Percentiles rank a stretch among this genome's conserved stretches.
Evolutionary conservation across 1,284 basidiomycete genomes (phyloP).

Genomic region (Cryptococcus deneoformans): DNA sequence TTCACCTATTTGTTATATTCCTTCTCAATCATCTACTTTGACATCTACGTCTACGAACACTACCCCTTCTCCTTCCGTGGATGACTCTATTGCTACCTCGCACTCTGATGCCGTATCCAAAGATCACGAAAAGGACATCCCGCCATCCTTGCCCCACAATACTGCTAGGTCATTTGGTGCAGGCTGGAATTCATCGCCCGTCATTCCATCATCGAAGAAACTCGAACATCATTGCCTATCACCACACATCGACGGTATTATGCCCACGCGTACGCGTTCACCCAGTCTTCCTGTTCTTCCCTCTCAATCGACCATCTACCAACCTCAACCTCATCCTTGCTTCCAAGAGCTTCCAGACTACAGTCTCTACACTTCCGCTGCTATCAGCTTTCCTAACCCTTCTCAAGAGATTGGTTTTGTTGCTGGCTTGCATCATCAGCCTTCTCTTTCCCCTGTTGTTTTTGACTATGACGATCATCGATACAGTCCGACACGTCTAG

Average conservation of each 20-base stretch:
- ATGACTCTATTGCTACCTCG: background rate
- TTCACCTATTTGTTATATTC: background rate
- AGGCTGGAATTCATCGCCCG: slow-evolving; percentile 14
- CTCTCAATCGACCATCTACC: background rate
- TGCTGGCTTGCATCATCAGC: background rate
- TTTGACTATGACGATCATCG: too few species aligned
- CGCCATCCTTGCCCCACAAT: background rate
- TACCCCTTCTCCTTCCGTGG: background rate
- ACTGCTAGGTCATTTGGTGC: slow-evolving; percentile 14
- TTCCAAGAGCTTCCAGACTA: slow-evolving; percentile 2
- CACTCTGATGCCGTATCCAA: background rate
- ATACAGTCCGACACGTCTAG: too few species aligned
- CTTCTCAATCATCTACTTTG: background rate
- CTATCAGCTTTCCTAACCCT: background rate
- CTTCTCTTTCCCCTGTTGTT: background rate
- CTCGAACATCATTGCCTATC: background rate
- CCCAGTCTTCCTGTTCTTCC: slow-evolving; percentile 8
- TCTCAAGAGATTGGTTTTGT: background rate
- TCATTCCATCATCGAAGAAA: background rate
- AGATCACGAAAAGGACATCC: background rate
- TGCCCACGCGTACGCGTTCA: slow-evolving; percentile 1
- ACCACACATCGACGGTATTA: background rate
- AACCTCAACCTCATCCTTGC: background rate
- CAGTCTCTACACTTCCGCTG: background rate
- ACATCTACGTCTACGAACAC: background rate